phyloP scores from a whole-genome alignment of 768 basidiomycete genomes.

The Tulasnella sp. region DNA sequence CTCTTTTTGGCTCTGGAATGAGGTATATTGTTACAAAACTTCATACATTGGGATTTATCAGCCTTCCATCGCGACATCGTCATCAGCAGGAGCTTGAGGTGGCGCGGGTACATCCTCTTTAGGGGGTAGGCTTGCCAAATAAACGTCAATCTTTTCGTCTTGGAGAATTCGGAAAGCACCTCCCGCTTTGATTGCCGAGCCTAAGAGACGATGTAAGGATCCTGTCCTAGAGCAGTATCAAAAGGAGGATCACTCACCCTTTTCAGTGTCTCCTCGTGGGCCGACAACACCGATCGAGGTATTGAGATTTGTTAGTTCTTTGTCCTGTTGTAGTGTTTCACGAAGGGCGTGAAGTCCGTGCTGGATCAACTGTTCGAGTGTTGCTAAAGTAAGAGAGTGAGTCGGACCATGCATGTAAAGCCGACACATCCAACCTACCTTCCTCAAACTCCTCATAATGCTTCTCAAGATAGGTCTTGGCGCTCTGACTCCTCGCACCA shows the following conservation, averaged over 20 bases:
- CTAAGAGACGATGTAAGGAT: conserved; percentile 17
- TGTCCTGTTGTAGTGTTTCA: conserved; percentile 97
- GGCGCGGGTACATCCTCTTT: conserved; percentile 37
- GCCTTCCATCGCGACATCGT: conserved; percentile 80
- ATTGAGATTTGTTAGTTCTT: conserved; percentile 84
- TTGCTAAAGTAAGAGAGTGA: conserved; percentile 35
- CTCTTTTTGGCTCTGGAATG: too few relatives aligned
- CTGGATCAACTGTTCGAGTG: conserved; percentile 73
- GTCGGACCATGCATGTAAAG: not conserved
- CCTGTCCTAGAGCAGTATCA: conserved; percentile 1
- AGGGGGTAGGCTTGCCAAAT: conserved; percentile 64
- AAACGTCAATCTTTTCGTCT: conserved; percentile 58
- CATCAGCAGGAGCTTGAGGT: conserved; percentile 35
- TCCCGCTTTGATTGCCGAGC: conserved; percentile 27
- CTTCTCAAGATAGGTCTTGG: conserved; percentile 96
- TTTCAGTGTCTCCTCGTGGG: conserved; percentile 47
- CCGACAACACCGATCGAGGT: conserved; percentile 93
- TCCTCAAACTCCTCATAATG: conserved; percentile 79
- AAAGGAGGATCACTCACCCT: conserved; percentile 21
- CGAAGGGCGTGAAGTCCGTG: conserved; percentile 92
- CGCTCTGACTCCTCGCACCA: conserved; percentile 93
- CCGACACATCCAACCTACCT: conserved; percentile 39
- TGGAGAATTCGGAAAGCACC: conserved; percentile 79
- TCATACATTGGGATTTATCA: too few relatives aligned
- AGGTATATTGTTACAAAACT: too few relatives aligned